Evolutionary conservation across 2,329 filamentous ascomycete genomes (phyloP).

Genomic region (Onygenales sp.): DNA sequence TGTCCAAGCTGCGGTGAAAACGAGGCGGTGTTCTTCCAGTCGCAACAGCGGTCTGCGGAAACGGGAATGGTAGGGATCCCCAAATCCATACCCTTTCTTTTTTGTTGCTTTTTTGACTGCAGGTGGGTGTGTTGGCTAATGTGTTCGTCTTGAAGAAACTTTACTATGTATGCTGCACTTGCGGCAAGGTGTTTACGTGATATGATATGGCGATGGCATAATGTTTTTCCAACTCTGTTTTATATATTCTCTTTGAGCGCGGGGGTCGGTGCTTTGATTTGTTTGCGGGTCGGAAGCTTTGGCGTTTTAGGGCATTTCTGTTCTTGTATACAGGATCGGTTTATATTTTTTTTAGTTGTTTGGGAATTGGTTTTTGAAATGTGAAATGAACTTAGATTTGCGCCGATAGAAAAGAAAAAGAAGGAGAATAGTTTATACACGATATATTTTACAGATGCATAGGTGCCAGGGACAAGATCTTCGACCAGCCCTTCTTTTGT

Average conservation of each 20-base stretch:
- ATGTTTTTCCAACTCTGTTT: not conserved
- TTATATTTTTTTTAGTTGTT: not conserved
- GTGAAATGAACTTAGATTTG: not conserved
- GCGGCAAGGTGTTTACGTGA: constrained; percentile 69
- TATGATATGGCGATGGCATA: constrained; percentile 8
- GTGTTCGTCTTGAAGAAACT: constrained; percentile 55
- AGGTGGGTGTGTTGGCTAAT: constrained; percentile 10
- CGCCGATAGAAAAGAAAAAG: not conserved
- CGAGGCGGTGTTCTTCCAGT: constrained; percentile 98
- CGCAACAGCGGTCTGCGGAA: constrained; percentile 90
- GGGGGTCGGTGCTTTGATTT: too few species aligned
- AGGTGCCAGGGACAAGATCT: constrained; percentile 92
- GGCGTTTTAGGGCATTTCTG: too few species aligned
- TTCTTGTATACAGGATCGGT: not conserved
- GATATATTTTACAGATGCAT: constrained; percentile 54
- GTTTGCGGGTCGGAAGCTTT: too few species aligned
- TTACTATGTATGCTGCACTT: constrained; percentile 89
- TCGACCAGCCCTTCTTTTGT: constrained; percentile 91
- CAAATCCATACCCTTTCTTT: constrained; percentile 8
- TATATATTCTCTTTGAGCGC: not conserved
- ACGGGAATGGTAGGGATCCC: constrained; percentile 83
- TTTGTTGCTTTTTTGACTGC: not conserved
- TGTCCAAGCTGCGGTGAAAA: constrained; percentile 79
- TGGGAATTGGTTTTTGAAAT: not conserved
- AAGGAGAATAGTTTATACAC: constrained; percentile 6